Conservation (phyloP, 2,329 filamentous ascomycete genomes). For the Penicillium glabrum region DNA sequence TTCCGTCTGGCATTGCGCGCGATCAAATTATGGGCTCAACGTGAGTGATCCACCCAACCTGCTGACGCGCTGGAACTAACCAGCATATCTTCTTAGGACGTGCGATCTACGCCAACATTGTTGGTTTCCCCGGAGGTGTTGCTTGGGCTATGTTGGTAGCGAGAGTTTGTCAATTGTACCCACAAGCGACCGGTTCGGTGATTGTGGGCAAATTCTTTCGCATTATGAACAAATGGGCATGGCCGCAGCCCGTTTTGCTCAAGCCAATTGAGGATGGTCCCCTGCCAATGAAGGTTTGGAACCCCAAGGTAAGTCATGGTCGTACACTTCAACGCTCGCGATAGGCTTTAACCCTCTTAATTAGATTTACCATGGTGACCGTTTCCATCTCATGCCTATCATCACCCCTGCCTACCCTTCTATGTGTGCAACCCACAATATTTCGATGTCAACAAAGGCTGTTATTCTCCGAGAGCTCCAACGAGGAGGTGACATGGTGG, state of each 20-base stretch:
- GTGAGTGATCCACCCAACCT: constrained; percentile 33
- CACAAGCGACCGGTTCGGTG: constrained; percentile 82
- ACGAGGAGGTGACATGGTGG: constrained; percentile 73
- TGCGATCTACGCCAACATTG: constrained; percentile 92
- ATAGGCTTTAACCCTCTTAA: constrained; percentile 2
- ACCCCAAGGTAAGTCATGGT: constrained; percentile 67
- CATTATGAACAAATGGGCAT: constrained; percentile 86
- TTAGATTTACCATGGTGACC: constrained; percentile 75
- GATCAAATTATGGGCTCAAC: constrained; percentile 95
- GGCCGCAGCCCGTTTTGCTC: constrained; percentile 89
- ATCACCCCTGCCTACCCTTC: constrained; percentile 97
- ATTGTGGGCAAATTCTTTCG: constrained; percentile 93
- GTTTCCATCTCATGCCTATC: constrained; percentile 91
- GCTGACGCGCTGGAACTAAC: neutral
- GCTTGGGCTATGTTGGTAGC: constrained; percentile 98
- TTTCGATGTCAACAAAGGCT: constrained; percentile 79
- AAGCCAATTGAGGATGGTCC: constrained; percentile 83
- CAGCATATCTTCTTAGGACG: constrained; percentile 51
- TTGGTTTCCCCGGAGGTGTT: constrained; percentile 94
- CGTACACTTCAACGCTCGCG: neutral
- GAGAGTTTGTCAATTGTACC: constrained; percentile 92
- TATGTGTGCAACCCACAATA: constrained; percentile 96
- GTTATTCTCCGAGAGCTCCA: constrained; percentile 82
- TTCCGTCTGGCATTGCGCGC: constrained; percentile 87
- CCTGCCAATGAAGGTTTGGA: constrained; percentile 86